Conservation (phyloP, 371 early-diverging fungal genomes). For the Coemansia sp. region DNA sequence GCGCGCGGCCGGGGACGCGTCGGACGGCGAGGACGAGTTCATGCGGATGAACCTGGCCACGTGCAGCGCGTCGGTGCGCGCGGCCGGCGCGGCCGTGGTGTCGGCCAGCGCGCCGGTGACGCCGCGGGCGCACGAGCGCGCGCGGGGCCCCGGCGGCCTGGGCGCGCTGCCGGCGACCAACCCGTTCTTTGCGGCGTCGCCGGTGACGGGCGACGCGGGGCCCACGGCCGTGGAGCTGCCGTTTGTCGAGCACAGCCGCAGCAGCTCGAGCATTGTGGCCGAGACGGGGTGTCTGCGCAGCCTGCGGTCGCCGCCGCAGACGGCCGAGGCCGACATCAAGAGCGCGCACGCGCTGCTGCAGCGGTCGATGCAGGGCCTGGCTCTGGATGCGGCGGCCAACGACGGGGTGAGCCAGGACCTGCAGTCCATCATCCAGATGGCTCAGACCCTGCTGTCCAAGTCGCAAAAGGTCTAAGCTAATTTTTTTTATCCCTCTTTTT, state of each 20-base stretch:
- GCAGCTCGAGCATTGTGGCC: slow-evolving; percentile 33
- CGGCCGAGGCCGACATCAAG: slow-evolving; percentile 11
- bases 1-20: background rate
- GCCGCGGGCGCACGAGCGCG: background rate
- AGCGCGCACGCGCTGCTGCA: slow-evolving; percentile 24
- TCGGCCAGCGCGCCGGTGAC: slow-evolving; percentile 18
- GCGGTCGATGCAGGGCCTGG: slow-evolving; percentile 4
- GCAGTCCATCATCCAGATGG: slow-evolving; percentile 27
- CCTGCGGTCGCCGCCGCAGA: slow-evolving; percentile 19
- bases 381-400: background rate
- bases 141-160: background rate
- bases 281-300: slow-evolving; percentile 42
- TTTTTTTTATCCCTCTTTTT: background rate
- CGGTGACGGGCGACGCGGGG: background rate
- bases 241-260: slow-evolving; percentile 22
- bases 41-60: slow-evolving; percentile 28
- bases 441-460: slow-evolving; percentile 16
- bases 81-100: background rate
- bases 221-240: slow-evolving; percentile 7
- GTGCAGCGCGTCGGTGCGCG: background rate
- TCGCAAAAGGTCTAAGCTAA: slow-evolving; percentile 3
- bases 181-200: slow-evolving; percentile 24
- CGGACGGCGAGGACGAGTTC: slow-evolving; percentile 35
- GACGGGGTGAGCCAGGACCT: slow-evolving; percentile 17
- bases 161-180: slow-evolving; percentile 11